Evolutionary conservation across 208 protist genomes (phyloP).

Genomic region (Trypanosoma cruzi): DNA sequence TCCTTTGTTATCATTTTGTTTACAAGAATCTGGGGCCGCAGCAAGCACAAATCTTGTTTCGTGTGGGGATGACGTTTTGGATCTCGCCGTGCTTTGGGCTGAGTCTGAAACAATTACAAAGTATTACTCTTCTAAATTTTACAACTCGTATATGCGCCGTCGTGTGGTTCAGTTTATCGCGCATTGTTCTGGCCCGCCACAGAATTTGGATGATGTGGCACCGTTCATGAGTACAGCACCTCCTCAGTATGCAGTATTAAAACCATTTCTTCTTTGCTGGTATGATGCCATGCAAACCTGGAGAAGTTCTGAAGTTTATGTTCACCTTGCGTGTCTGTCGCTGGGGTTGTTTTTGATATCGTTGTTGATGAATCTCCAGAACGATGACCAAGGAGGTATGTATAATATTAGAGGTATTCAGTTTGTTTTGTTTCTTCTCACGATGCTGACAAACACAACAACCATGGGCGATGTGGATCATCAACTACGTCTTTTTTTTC

Average conservation of each 20-base stretch:
- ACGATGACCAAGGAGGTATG: slow-evolving; percentile 55
- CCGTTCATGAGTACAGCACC: slow-evolving; percentile 13
- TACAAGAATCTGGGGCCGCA: neutral
- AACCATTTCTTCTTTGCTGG: slow-evolving; percentile 43
- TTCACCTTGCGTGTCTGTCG: slow-evolving; percentile 29
- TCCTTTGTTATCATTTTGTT: slow-evolving; percentile 9
- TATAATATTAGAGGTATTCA: slow-evolving; percentile 72
- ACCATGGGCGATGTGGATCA: slow-evolving; percentile 32
- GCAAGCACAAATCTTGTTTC: slow-evolving; percentile 3
- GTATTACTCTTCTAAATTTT: slow-evolving; percentile 66
- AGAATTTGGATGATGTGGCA: slow-evolving; percentile 6
- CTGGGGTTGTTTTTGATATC: slow-evolving; percentile 33
- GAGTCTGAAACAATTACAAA: slow-evolving; percentile 49
- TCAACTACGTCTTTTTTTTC: slow-evolving; percentile 43
- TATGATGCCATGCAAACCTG: slow-evolving; percentile 37
- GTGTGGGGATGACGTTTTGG: slow-evolving; percentile 38
- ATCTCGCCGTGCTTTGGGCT: slow-evolving; percentile 59
- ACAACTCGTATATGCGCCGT: slow-evolving; percentile 38
- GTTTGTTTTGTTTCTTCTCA: slow-evolving; percentile 55
- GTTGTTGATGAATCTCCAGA: slow-evolving; percentile 39
- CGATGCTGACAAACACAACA: slow-evolving; percentile 47
- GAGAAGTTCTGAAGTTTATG: slow-evolving; percentile 32
- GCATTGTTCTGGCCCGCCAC: slow-evolving; percentile 14
- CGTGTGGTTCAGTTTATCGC: slow-evolving; percentile 29
- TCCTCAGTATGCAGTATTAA: slow-evolving; percentile 29